Percentiles rank a stretch among this genome's conserved stretches.
Conservation (phyloP, 768 basidiomycete species). For the Pulveroboletus sp. region DNA sequence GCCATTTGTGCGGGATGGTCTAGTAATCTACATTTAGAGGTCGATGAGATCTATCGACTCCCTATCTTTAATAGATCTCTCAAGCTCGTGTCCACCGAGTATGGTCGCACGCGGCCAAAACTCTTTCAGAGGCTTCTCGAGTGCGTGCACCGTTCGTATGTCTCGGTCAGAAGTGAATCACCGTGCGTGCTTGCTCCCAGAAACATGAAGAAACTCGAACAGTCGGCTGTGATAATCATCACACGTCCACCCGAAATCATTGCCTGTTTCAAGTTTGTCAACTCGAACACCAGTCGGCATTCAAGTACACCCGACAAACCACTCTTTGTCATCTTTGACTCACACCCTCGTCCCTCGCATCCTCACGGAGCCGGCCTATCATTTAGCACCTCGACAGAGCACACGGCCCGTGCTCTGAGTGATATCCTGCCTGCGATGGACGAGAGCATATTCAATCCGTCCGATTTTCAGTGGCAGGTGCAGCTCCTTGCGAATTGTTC, state of each 20-base stretch:
- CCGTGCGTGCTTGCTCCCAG: constrained; percentile 10
- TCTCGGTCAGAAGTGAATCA: not conserved
- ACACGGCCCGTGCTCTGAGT: constrained; percentile 40
- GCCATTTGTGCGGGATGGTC: constrained; percentile 57
- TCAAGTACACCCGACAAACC: constrained; percentile 11
- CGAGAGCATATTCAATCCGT: constrained; percentile 36
- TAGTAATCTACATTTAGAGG: constrained; percentile 48
- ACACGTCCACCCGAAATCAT: constrained; percentile 72
- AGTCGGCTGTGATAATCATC: constrained; percentile 43
- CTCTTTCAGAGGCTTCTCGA: constrained; percentile 33
- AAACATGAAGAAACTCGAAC: constrained; percentile 17
- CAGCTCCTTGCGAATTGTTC: constrained; percentile 59
- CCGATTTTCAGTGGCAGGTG: constrained; percentile 56
- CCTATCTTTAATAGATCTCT: constrained; percentile 47
- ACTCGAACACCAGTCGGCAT: not conserved
- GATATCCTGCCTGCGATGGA: constrained; percentile 47
- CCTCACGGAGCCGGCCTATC: constrained; percentile 58
- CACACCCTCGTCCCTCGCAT: constrained; percentile 57
- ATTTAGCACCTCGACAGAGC: constrained; percentile 43
- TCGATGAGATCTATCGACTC: constrained; percentile 45
- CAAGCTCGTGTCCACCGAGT: constrained; percentile 31
- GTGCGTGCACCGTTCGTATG: constrained; percentile 12
- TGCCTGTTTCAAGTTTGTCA: constrained; percentile 40
- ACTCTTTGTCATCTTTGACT: constrained; percentile 61
- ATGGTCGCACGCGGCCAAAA: constrained; percentile 34